phyloP scores from a whole-genome alignment of 2,329 filamentous ascomycete species.

The Arthroderma sp. region DNA sequence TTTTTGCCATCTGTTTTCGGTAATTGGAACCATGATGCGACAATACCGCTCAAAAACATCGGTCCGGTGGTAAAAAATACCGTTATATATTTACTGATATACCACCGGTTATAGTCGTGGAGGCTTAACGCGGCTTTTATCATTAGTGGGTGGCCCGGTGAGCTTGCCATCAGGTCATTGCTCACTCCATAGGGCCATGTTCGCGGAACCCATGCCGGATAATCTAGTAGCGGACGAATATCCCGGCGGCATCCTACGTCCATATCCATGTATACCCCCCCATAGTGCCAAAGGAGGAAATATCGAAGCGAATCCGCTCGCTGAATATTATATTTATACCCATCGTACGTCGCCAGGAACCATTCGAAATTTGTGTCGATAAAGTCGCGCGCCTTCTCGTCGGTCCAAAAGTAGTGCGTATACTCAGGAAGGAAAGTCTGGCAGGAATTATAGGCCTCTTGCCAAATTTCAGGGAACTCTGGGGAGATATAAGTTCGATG shows the following conservation, averaged over 20 bases:
- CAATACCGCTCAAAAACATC: constrained; percentile 9
- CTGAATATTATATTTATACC: constrained; percentile 17
- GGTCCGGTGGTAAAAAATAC: constrained; percentile 14
- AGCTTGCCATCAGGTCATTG: constrained; percentile 14
- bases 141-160: constrained; percentile 10
- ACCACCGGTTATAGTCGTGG: constrained; percentile 7
- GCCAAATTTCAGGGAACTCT: background rate
- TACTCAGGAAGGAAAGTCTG: background rate
- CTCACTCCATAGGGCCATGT: constrained; percentile 12
- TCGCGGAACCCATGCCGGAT: constrained; percentile 1
- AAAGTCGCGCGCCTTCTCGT: constrained; percentile 15
- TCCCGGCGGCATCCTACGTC: constrained; percentile 12
- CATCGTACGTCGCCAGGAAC: constrained; percentile 19
- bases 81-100: constrained; percentile 12
- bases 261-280: constrained; percentile 20
- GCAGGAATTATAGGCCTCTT: constrained; percentile 1
- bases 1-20: background rate
- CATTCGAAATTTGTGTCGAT: constrained; percentile 16
- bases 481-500: constrained; percentile 4
- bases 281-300: constrained; percentile 19
- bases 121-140: constrained; percentile 9
- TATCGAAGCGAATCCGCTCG: constrained; percentile 19
- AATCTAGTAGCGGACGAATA: constrained; percentile 1
- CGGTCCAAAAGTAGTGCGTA: constrained; percentile 17
- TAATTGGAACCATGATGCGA: constrained; percentile 8